A percentile compares a stretch with the other conserved stretches of the same genome.
Conservation (phyloP, 805 yeast genomes). For the Metschnikowia peoriensis region DNA sequence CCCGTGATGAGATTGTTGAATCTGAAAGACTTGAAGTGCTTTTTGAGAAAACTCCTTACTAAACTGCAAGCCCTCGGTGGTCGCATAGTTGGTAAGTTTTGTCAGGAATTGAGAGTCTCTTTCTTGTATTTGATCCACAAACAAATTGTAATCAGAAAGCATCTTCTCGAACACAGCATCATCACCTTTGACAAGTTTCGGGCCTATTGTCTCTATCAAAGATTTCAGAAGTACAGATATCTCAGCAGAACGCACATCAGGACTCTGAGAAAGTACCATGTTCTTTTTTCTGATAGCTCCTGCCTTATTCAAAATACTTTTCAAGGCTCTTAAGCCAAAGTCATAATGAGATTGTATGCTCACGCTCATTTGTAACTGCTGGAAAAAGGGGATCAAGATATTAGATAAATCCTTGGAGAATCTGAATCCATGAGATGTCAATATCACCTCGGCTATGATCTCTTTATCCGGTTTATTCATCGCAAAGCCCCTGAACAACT, state of each 20-base stretch:
- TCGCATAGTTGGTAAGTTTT: conserved; percentile 26
- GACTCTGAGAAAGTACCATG: neutral
- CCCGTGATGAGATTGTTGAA: conserved; percentile 69
- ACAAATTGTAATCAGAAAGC: conserved; percentile 16
- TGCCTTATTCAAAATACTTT: conserved; percentile 60
- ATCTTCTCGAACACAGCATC: conserved; percentile 29
- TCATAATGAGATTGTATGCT: conserved; percentile 76
- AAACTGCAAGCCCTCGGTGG: conserved; percentile 27
- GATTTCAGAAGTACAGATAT: conserved; percentile 29
- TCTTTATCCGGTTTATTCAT: conserved; percentile 71
- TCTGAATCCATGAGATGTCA: conserved; percentile 69
- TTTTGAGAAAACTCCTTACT: conserved; percentile 51
- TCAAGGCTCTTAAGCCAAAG: conserved; percentile 83
- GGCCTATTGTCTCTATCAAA: conserved; percentile 60
- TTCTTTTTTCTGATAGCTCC: conserved; percentile 26
- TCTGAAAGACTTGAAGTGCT: conserved; percentile 57
- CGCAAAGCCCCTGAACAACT: conserved; percentile 71
- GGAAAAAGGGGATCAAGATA: conserved; percentile 55
- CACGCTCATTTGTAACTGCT: conserved; percentile 35
- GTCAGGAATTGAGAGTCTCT: conserved; percentile 26
- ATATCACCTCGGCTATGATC: conserved; percentile 66
- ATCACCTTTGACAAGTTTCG: conserved; percentile 62
- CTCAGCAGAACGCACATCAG: conserved; percentile 7
- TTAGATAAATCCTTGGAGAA: conserved; percentile 45
- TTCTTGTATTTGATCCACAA: conserved; percentile 14